Evolutionary conservation across 192 early-diverging fungal species (phyloP).

Genomic region (Coemansia sp.): DNA sequence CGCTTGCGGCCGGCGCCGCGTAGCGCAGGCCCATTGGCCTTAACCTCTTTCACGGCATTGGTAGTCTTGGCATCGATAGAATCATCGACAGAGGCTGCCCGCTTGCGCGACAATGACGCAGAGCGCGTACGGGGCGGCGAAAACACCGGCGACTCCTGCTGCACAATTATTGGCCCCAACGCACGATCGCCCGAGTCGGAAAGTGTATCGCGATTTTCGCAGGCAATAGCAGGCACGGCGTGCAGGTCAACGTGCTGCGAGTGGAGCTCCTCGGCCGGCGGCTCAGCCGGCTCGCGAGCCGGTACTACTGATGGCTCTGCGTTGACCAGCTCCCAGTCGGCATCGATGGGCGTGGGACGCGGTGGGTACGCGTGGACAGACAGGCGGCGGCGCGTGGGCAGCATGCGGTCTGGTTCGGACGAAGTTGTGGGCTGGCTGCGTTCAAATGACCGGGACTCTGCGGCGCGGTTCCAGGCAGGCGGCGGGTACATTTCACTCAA

Average conservation of each 20-base stretch:
- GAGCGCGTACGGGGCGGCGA: slow-evolving; percentile 5
- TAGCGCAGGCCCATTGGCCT: slow-evolving; percentile 8
- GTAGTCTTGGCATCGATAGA: background rate
- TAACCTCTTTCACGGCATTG: background rate
- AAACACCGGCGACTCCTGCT: background rate
- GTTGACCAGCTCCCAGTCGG: slow-evolving; percentile 35
- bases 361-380: slow-evolving; percentile 32
- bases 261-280: background rate
- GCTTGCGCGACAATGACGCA: background rate
- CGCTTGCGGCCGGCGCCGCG: background rate
- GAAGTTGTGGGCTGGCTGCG: slow-evolving; percentile 9
- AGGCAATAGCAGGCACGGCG: slow-evolving; percentile 1
- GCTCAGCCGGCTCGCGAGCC: background rate
- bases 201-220: background rate
- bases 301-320: background rate
- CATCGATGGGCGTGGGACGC: slow-evolving; percentile 37
- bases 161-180: slow-evolving; percentile 6
- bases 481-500: slow-evolving; percentile 28
- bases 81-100: background rate
- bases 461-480: slow-evolving; percentile 12
- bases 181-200: background rate
- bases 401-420: background rate
- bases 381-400: slow-evolving; percentile 13
- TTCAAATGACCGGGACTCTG: background rate
- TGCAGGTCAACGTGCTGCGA: slow-evolving; percentile 5